Evolutionary conservation across 208 protist genomes (phyloP), one percentile per base, ranked within the genome.

Genomic region (Leishmania aethiopica): DNA sequence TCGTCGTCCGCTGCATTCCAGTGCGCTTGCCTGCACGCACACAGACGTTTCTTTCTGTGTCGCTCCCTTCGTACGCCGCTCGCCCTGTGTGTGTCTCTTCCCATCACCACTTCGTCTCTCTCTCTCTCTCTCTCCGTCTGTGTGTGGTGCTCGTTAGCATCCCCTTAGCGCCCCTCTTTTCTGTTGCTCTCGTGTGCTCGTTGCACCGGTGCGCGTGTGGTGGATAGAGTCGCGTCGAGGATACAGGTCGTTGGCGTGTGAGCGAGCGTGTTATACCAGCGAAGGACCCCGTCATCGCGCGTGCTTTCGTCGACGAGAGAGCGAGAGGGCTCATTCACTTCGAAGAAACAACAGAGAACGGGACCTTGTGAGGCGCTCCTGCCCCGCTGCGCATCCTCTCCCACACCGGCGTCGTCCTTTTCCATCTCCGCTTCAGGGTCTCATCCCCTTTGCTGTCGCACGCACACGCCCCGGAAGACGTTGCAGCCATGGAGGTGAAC

Each of bases 401-500:
- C 49, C 42, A 45, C 53, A 49, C 42, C 73, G 37, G n/a, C 51
- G 13, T 22, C 51, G 37, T 47, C 51, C 40, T 62, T 62, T 45
- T 10, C 60, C 35, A 8, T 72, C 32, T 25, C 37, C 55, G 17
- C 17, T 45, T 13, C 37, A 10, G 15, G 4, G 15, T n/a, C 17
- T n/a, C 22, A 10, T 25, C 67, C 4, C 40, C 25, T 25, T 72
- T 17, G 0, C 67, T 72, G 17, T 25, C 40, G 3, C 40, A 32
- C 32, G 15, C 37, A n/a, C 35, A 15, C 67, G 37, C 32, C 4
- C 13, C 28, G n/a, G n/a, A 37, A 13, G n/a, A n/a, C 10, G 60
- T 17, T 5, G 3, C 60, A 13, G 37, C n/a, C 25, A 97, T 97
- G 94, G 92, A 97, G 77, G 85, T 97, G 1, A 97, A 96, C 85